Conservation (phyloP, 306 rosid genomes). For the Chamaecrista fasciculata region DNA sequence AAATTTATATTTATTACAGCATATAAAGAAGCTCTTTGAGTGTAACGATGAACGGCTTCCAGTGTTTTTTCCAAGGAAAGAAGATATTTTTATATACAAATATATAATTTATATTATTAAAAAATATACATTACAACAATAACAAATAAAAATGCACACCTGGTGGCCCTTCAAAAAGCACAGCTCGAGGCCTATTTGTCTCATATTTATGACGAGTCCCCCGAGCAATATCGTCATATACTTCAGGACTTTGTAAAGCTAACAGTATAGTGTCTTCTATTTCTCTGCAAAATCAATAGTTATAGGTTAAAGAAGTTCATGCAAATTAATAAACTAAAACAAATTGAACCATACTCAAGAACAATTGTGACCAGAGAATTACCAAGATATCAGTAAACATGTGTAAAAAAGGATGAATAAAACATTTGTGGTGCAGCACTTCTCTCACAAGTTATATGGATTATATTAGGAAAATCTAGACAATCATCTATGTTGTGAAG, state of each 20-base stretch:
- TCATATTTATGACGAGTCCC: constrained; percentile 82
- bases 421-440: not conserved
- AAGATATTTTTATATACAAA: too few species aligned
- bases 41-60: too few species aligned
- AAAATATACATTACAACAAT: too few species aligned
- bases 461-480: not conserved
- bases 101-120: too few species aligned
- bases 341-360: constrained; percentile 3
- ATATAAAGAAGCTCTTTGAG: too few species aligned
- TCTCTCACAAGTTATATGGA: not conserved
- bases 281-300: constrained; percentile 48
- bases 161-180: constrained; percentile 96
- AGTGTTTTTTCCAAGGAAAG: too few species aligned
- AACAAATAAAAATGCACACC: constrained; percentile 51
- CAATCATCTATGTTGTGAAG: constrained; percentile 11
- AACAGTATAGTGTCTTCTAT: constrained; percentile 82
- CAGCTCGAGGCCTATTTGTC: constrained; percentile 90
- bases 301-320: constrained; percentile 12
- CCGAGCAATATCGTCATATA: constrained; percentile 84
- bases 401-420: constrained; percentile 6
- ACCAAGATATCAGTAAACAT: constrained; percentile 7
- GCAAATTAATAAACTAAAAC: constrained; percentile 2
- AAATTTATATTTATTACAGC: too few species aligned
- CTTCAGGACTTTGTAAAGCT: constrained; percentile 82
- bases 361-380: not conserved